Conservation (phyloP, 148 eudicot genomes). For the Nepenthes gracilis region DNA sequence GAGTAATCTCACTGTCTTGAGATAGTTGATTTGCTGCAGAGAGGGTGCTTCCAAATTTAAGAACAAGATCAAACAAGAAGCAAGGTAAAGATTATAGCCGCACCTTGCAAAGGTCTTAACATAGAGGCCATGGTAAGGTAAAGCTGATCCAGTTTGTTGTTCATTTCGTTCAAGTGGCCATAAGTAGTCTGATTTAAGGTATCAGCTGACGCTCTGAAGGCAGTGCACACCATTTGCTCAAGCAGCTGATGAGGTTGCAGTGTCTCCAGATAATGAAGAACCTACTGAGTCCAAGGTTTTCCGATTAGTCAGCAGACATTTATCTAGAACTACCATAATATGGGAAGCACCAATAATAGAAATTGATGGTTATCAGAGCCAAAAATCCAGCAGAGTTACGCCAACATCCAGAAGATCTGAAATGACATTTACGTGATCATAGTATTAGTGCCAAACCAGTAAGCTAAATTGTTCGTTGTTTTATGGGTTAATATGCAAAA, state of each 20-base stretch:
- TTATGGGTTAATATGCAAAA: too few species aligned
- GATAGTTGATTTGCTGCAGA: constrained; percentile 44
- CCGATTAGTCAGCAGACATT: constrained; percentile 4
- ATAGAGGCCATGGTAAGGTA: constrained; percentile 60
- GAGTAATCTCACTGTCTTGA: constrained; percentile 34
- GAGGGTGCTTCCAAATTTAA: not conserved
- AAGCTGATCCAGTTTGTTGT: constrained; percentile 54
- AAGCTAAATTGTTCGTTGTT: too few species aligned
- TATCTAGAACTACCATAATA: not conserved
- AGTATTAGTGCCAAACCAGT: too few species aligned
- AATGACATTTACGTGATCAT: too few species aligned
- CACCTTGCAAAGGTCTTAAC: constrained; percentile 69
- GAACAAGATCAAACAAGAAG: constrained; percentile 6
- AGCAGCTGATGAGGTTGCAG: constrained; percentile 73
- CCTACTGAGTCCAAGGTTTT: constrained; percentile 20
- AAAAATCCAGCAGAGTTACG: too few species aligned
- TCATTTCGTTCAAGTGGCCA: constrained; percentile 63
- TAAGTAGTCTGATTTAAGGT: constrained; percentile 58
- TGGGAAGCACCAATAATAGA: not conserved
- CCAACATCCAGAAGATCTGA: too few species aligned
- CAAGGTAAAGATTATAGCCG: not conserved
- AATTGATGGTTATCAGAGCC: too few species aligned
- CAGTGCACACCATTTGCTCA: constrained; percentile 92
- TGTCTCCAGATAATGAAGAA: constrained; percentile 95
- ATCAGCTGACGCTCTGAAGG: constrained; percentile 78